A percentile compares a stretch with the other conserved stretches of the same genome.
Conservation (phyloP, 495 filamentous ascomycete species). For the Glonium stellatum region DNA sequence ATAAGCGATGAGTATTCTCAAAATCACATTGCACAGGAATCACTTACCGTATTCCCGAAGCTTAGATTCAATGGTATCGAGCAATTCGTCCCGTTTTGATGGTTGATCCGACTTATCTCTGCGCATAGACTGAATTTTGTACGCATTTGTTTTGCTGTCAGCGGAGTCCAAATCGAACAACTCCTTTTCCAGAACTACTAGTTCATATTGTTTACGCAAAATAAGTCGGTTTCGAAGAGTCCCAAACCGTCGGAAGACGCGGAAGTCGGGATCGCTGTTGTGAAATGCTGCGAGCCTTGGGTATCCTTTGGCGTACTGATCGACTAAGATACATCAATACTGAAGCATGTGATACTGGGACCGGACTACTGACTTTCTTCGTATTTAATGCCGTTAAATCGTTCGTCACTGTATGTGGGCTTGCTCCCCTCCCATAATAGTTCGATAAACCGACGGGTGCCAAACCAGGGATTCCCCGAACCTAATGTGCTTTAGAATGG, state of each 20-base stretch:
- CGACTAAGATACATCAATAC: background rate
- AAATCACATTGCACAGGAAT: too few species aligned
- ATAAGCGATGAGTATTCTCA: too few species aligned
- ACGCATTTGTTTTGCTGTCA: background rate
- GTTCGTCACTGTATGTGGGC: too few species aligned
- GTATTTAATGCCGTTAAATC: too few species aligned
- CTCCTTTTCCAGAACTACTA: conserved; percentile 10
- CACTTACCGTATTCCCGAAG: conserved; percentile 9
- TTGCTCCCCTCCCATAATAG: too few species aligned
- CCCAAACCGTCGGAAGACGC: conserved; percentile 5
- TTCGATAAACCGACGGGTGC: too few species aligned
- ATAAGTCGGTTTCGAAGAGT: conserved; percentile 16
- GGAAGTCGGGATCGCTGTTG: conserved; percentile 1
- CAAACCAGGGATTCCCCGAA: too few species aligned
- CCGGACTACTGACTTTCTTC: too few species aligned
- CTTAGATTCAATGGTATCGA: conserved; percentile 2
- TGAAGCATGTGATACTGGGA: too few species aligned
- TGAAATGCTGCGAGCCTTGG: conserved; percentile 1
- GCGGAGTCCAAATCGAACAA: conserved; percentile 10
- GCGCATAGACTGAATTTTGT: background rate
- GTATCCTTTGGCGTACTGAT: background rate
- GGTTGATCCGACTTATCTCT: background rate
- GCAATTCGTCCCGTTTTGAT: background rate
- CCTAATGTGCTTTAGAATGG: too few species aligned
- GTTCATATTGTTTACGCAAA: conserved; percentile 10